These are phyloP conservation scores for Pestalotiopsis sp. DNA, from an alignment of 2,329 filamentous ascomycete species.

Conservation along the genomic window DNA sequence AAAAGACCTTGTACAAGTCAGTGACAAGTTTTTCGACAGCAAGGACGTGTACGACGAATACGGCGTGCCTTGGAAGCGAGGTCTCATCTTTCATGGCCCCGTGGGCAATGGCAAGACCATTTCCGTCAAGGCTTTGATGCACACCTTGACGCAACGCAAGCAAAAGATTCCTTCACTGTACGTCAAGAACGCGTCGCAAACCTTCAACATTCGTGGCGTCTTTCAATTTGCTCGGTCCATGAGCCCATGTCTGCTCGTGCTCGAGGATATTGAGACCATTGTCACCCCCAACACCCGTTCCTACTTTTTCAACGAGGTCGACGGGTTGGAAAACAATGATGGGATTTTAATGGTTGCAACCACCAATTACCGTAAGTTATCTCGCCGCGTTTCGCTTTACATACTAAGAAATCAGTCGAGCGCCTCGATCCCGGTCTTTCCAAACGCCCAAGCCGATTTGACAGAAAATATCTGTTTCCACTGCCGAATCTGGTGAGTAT, in stretches of 20 bases:
- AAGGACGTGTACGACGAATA: slow-evolving; percentile 58
- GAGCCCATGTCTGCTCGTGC: slow-evolving; percentile 68
- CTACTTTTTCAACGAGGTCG: slow-evolving; percentile 72
- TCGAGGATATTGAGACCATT: slow-evolving; percentile 70
- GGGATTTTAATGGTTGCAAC: slow-evolving; percentile 68
- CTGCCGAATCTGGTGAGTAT: slow-evolving; percentile 17
- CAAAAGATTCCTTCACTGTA: slow-evolving; percentile 59
- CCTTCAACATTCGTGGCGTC: slow-evolving; percentile 46
- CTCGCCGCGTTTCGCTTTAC: background rate
- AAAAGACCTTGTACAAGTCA: slow-evolving; percentile 59
- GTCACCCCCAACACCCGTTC: slow-evolving; percentile 58
- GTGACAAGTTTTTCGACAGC: slow-evolving; percentile 62
- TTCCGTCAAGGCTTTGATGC: slow-evolving; percentile 69
- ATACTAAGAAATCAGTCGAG: slow-evolving; percentile 41
- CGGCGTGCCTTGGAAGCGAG: slow-evolving; percentile 69
- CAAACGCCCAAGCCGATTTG: slow-evolving; percentile 65
- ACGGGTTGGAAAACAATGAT: slow-evolving; percentile 67
- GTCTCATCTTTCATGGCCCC: slow-evolving; percentile 67
- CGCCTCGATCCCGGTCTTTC: slow-evolving; percentile 64
- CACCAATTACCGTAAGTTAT: slow-evolving; percentile 50
- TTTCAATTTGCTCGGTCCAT: slow-evolving; percentile 59
- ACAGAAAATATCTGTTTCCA: slow-evolving; percentile 65
- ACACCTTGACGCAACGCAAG: slow-evolving; percentile 55
- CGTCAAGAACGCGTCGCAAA: slow-evolving; percentile 61
- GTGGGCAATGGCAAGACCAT: slow-evolving; percentile 69